Percentiles rank a stretch among this genome's conserved stretches.
These are phyloP conservation scores for Fusarium aywerte DNA, from an alignment of 2,329 filamentous ascomycete genomes.

Conservation along the genomic window DNA sequence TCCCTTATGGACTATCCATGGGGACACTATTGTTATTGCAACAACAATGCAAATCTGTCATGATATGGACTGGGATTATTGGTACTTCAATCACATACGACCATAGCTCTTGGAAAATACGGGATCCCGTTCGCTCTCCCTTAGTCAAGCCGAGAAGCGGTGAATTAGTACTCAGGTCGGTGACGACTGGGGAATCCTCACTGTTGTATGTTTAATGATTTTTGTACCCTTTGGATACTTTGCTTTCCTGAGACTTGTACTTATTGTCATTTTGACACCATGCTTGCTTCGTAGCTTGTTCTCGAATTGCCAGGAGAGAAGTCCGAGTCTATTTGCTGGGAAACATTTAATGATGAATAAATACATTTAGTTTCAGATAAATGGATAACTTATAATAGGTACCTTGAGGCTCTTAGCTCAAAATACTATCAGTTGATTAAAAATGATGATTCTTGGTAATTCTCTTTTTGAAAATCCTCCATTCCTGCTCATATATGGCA, in stretches of 20 bases:
- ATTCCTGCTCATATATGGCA: neutral
- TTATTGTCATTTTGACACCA: neutral
- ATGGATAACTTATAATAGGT: too few species aligned
- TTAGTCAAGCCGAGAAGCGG: neutral
- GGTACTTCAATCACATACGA: neutral
- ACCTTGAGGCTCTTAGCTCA: too few species aligned
- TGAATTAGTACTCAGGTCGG: slow-evolving; percentile 2
- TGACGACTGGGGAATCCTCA: neutral
- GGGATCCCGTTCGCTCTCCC: neutral
- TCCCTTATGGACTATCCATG: neutral
- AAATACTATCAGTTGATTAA: too few species aligned
- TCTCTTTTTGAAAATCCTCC: neutral
- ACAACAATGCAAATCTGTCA: fast-evolving
- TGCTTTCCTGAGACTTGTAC: neutral
- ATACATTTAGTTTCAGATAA: too few species aligned
- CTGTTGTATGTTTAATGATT: neutral
- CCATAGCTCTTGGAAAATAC: slow-evolving; percentile 7
- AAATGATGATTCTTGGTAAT: too few species aligned
- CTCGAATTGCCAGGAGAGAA: too few species aligned
- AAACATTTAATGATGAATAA: too few species aligned
- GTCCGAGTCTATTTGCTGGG: too few species aligned
- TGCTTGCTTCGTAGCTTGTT: too few species aligned
- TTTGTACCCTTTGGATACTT: fast-evolving
- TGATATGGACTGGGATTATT: too few species aligned
- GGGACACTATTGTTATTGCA: neutral